Conservation (phyloP, 2,329 filamentous ascomycete genomes). For the Tolypocladium amazonense region DNA sequence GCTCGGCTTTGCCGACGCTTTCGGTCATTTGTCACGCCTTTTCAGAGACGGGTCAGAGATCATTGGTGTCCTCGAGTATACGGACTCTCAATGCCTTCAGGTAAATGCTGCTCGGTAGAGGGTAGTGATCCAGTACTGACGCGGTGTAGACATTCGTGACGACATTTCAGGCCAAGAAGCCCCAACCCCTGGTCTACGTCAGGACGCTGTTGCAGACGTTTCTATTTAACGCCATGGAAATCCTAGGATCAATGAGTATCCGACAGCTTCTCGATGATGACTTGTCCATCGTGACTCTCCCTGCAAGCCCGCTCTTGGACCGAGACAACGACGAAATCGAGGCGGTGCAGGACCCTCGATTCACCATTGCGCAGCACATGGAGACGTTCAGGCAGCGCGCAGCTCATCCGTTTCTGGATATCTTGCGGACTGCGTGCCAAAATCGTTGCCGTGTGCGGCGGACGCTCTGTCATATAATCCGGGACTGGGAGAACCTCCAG, state of each 20-base stretch:
- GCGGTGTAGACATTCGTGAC: constrained; percentile 55
- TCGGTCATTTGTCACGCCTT: constrained; percentile 57
- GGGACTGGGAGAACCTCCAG: constrained; percentile 78
- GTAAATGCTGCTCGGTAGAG: constrained; percentile 30
- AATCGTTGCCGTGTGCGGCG: constrained; percentile 85
- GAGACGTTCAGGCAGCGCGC: constrained; percentile 54
- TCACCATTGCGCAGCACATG: constrained; percentile 63
- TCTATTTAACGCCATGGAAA: constrained; percentile 60
- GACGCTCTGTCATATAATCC: constrained; percentile 73
- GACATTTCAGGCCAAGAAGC: constrained; percentile 66
- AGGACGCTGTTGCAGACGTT: constrained; percentile 69
- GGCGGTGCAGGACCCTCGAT: constrained; percentile 59
- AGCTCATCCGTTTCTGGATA: constrained; percentile 67
- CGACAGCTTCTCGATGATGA: constrained; percentile 73
- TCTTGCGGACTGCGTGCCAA: constrained; percentile 76
- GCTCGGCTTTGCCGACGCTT: constrained; percentile 61
- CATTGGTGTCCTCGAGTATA: constrained; percentile 55
- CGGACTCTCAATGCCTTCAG: constrained; percentile 57
- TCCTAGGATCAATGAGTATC: constrained; percentile 57
- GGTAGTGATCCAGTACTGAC: not conserved
- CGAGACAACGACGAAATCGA: constrained; percentile 68
- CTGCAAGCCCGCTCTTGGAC: constrained; percentile 60
- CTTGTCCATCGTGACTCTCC: constrained; percentile 65
- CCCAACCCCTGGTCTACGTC: constrained; percentile 74
- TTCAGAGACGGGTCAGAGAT: constrained; percentile 63